A percentile compares a stretch with the other conserved stretches of the same genome.
These are phyloP conservation scores for Trichaptum fuscoviolaceum DNA, from an alignment of 768 basidiomycete genomes.

Conservation along the genomic window DNA sequence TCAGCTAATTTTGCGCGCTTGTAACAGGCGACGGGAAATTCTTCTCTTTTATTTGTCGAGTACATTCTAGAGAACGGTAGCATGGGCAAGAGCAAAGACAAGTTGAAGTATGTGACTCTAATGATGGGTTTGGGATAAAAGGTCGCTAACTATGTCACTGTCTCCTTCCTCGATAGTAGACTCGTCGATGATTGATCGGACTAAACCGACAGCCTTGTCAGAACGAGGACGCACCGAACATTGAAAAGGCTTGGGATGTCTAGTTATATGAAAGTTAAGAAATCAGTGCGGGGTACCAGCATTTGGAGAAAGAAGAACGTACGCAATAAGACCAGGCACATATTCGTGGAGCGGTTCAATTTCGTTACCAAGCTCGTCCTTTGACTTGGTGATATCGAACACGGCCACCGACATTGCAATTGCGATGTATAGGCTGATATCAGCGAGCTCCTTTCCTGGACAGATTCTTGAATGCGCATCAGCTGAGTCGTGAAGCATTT, in stretches of 20 bases:
- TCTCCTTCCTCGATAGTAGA: no score
- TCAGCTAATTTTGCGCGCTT: neutral
- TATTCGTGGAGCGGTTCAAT: constrained; percentile 21
- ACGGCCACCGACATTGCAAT: constrained; percentile 22
- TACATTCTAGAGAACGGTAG: neutral
- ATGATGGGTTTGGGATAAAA: no score
- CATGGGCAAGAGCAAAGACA: constrained; percentile 5
- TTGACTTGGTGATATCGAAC: constrained; percentile 26
- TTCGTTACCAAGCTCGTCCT: constrained; percentile 26
- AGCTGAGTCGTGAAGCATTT: no score
- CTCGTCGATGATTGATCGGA: no score
- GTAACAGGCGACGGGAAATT: neutral
- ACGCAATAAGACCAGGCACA: constrained; percentile 19
- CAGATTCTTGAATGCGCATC: no score
- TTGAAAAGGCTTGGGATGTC: no score
- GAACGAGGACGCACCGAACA: no score
- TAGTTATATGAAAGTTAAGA: no score
- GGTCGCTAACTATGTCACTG: no score
- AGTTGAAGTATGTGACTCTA: constrained; percentile 19
- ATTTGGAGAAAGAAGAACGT: no score
- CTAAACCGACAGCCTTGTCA: no score
- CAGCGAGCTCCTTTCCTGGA: constrained; percentile 17
- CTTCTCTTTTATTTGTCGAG: neutral
- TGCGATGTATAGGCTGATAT: constrained; percentile 22
- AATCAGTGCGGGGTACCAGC: no score